phyloP scores from a whole-genome alignment of 768 basidiomycete genomes.

The Xerocomellus dryophilus region DNA sequence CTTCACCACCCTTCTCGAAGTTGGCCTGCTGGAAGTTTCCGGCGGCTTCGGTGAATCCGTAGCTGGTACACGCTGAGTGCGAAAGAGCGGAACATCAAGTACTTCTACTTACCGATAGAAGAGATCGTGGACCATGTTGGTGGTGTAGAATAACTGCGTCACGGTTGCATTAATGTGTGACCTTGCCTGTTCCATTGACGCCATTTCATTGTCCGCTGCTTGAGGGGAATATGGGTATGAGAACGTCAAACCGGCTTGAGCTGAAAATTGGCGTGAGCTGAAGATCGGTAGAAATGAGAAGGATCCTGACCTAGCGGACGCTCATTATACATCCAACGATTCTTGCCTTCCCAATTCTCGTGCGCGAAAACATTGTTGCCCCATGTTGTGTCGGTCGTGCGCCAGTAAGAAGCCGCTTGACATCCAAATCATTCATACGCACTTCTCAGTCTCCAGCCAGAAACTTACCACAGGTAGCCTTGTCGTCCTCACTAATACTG shows the following conservation, averaged over 20 bases:
- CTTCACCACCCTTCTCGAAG: slow-evolving; percentile 85
- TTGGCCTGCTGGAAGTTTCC: slow-evolving; percentile 99
- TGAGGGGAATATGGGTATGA: slow-evolving; percentile 75
- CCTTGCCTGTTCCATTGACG: slow-evolving; percentile 69
- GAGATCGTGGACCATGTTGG: slow-evolving; percentile 77
- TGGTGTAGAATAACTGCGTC: slow-evolving; percentile 86
- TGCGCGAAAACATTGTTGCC: slow-evolving; percentile 94
- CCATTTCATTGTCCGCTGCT: slow-evolving; percentile 44
- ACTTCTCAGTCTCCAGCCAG: background rate
- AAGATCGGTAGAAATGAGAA: background rate
- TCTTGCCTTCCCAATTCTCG: slow-evolving; percentile 85
- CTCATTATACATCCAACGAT: slow-evolving; percentile 64
- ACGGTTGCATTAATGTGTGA: slow-evolving; percentile 84
- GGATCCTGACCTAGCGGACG: slow-evolving; percentile 57
- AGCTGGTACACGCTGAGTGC: slow-evolving; percentile 40
- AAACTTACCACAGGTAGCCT: slow-evolving; percentile 8
- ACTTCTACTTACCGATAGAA: slow-evolving; percentile 56
- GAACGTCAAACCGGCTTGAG: slow-evolving; percentile 39
- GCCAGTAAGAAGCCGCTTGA: slow-evolving; percentile 39
- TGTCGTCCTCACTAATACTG: slow-evolving; percentile 17
- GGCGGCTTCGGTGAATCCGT: slow-evolving; percentile 86
- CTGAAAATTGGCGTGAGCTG: slow-evolving; percentile 2
- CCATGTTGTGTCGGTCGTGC: slow-evolving; percentile 77
- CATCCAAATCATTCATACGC: background rate
- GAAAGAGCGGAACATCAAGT: background rate